Percentiles rank a stretch among this genome's conserved stretches.
Conservation (phyloP, 2,329 filamentous ascomycete genomes). For the Dothideomycetidae sp. region DNA sequence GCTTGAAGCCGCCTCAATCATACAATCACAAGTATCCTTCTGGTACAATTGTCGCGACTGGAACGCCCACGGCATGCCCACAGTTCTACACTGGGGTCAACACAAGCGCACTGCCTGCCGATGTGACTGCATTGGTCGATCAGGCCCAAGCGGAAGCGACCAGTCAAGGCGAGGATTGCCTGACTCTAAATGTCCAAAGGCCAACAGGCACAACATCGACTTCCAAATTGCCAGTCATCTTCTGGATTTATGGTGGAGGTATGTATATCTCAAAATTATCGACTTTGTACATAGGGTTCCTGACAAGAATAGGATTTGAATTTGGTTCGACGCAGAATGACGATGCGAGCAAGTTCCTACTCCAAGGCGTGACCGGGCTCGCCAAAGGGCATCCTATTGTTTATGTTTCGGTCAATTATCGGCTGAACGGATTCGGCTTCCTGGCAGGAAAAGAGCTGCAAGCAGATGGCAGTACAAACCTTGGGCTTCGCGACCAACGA, state of each 20-base stretch:
- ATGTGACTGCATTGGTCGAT: constrained; percentile 27
- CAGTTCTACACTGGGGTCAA: constrained; percentile 51
- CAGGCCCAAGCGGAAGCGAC: too few species aligned
- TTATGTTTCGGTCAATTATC: constrained; percentile 17
- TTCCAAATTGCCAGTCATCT: constrained; percentile 32
- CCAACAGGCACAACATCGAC: constrained; percentile 25
- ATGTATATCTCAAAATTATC: too few species aligned
- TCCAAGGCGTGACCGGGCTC: constrained; percentile 30
- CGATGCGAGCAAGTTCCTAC: constrained; percentile 25
- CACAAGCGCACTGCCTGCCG: constrained; percentile 19
- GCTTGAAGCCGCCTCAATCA: constrained; percentile 55
- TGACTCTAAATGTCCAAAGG: constrained; percentile 29
- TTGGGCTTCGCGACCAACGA: constrained; percentile 28
- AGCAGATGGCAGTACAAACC: constrained; percentile 16
- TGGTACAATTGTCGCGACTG: constrained; percentile 48
- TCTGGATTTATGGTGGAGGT: constrained; percentile 34
- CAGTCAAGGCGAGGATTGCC: constrained; percentile 30
- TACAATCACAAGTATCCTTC: constrained; percentile 35
- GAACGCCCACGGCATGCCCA: constrained; percentile 48
- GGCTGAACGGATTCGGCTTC: constrained; percentile 11
- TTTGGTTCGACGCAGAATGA: constrained; percentile 26
- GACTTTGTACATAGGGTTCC: too few species aligned
- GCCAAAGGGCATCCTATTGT: constrained; percentile 26
- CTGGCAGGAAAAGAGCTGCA: constrained; percentile 2
- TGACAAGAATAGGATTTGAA: constrained; percentile 23